Percentiles rank a stretch among this genome's conserved stretches.
Conservation (phyloP, 768 basidiomycete genomes). For the Boletus tylopilopsis region DNA sequence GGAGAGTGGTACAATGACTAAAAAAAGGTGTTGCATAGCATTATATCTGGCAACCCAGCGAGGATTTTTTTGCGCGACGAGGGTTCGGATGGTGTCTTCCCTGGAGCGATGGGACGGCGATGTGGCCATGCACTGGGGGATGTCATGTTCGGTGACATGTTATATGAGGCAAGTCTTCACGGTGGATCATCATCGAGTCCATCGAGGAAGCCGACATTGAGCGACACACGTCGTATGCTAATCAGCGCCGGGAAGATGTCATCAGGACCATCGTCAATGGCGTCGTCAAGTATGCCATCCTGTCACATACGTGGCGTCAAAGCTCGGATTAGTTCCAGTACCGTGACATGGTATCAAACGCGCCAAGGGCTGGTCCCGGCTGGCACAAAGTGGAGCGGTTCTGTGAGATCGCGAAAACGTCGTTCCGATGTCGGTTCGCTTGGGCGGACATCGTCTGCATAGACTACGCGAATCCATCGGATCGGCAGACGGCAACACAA, state of each 20-base stretch:
- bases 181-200: conserved; percentile 11
- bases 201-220: conserved; percentile 21
- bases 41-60: too few species aligned
- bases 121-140: not conserved
- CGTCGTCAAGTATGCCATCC: conserved; percentile 20
- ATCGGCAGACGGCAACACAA: not conserved
- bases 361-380: not conserved
- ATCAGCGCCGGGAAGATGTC: conserved; percentile 22
- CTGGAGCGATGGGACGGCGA: conserved; percentile 3
- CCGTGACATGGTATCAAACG: conserved; percentile 3
- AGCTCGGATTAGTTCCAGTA: not conserved
- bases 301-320: conserved; percentile 11
- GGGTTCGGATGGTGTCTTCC: not conserved
- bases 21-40: too few species aligned
- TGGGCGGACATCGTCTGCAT: conserved; percentile 19
- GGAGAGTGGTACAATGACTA: too few species aligned
- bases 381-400: conserved; percentile 17
- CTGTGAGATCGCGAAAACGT: conserved; percentile 3
- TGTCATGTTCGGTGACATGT: conserved; percentile 2
- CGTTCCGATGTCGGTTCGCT: conserved; percentile 18
- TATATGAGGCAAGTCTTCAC: conserved; percentile 13
- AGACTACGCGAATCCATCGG: not conserved
- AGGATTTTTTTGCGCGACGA: conserved; percentile 9
- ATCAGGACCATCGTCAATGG: conserved; percentile 19
- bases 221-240: conserved; percentile 20